These are phyloP conservation scores for Plasmopara halstedii DNA, from an alignment of 352 stramenopile species.

Conservation along the genomic window DNA sequence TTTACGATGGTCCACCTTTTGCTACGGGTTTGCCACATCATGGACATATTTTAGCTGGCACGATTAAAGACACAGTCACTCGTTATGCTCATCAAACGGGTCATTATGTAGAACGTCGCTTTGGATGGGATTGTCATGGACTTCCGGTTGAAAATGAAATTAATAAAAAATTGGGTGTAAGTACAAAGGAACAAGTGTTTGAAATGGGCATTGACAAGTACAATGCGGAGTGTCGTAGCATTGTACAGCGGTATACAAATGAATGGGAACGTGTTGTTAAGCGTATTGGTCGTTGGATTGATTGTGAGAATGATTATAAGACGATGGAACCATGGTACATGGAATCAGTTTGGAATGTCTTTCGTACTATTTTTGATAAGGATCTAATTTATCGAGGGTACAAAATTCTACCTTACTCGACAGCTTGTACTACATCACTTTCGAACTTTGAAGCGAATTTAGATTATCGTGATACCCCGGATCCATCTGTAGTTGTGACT, in stretches of 20 bases:
- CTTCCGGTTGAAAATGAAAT: conserved; percentile 99
- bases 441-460: conserved; percentile 99
- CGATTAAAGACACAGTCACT: conserved; percentile 99
- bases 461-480: conserved; percentile 98
- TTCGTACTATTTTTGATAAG: conserved; percentile 98
- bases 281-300: conserved; percentile 98
- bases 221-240: conserved; percentile 96
- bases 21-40: conserved; percentile 98
- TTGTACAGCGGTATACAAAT: conserved; percentile 97
- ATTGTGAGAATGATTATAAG: conserved; percentile 99
- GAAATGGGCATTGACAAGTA: conserved; percentile 98
- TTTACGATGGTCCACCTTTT: conserved; percentile 99
- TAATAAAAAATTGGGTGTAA: conserved; percentile 98
- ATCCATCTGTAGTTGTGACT: conserved; percentile 96
- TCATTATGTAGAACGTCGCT: conserved; percentile 94
- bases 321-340: conserved; percentile 99
- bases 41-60: conserved; percentile 97
- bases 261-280: conserved; percentile 99
- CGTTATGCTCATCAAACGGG: conserved; percentile 98
- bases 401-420: conserved; percentile 99
- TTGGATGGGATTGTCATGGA: conserved; percentile 99
- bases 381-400: conserved; percentile 98
- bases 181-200: conserved; percentile 94
- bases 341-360: conserved; percentile 99
- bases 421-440: conserved; percentile 95